Conservation (phyloP, 2,329 filamentous ascomycete genomes). For the Cladophialophora psammophila region DNA sequence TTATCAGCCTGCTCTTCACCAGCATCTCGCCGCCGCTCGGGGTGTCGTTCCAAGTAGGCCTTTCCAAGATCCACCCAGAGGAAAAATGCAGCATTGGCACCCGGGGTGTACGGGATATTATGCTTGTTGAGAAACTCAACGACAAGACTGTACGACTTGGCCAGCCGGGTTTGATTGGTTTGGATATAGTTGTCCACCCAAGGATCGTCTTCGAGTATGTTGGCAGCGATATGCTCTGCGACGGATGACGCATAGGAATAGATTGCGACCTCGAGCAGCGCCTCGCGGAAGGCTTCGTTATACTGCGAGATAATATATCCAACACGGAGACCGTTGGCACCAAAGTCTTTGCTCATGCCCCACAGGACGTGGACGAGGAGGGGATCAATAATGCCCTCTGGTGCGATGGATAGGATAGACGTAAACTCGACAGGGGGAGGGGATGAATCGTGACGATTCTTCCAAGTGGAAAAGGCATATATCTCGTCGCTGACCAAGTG, state of each 20-base stretch:
- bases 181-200: constrained; percentile 56
- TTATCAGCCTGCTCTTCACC: background rate
- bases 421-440: constrained; percentile 50
- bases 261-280: constrained; percentile 51
- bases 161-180: constrained; percentile 53
- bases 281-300: constrained; percentile 51
- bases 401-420: constrained; percentile 57
- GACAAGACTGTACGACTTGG: constrained; percentile 51
- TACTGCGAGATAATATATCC: constrained; percentile 60
- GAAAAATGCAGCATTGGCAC: constrained; percentile 65
- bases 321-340: constrained; percentile 63
- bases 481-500: constrained; percentile 67
- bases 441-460: constrained; percentile 47
- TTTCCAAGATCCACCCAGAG: constrained; percentile 60
- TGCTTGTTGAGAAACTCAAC: constrained; percentile 49
- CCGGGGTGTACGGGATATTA: constrained; percentile 56
- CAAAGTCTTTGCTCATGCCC: constrained; percentile 61
- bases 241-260: constrained; percentile 59
- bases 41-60: constrained; percentile 25
- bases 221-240: constrained; percentile 50
- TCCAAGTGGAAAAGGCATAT: constrained; percentile 63
- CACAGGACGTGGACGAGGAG: constrained; percentile 60
- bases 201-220: constrained; percentile 54
- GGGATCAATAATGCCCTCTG: constrained; percentile 56
- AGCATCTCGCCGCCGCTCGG: background rate